Evolutionary conservation across 768 basidiomycete genomes (phyloP), one percentile per base, ranked within the genome.

Genomic region (Kwoniella europaea): DNA sequence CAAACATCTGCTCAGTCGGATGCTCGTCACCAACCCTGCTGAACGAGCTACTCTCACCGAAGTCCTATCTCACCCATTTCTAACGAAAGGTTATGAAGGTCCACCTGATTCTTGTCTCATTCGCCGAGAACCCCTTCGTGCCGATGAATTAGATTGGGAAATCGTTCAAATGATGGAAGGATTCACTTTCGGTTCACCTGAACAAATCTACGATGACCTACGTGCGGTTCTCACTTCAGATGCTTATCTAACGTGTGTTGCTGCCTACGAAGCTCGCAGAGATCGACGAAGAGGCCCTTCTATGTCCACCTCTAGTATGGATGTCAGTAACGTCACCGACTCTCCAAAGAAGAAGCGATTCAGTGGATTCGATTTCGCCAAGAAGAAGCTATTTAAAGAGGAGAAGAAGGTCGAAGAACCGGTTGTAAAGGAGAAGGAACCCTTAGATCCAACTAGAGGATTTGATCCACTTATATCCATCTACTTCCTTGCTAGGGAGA

Each of bases 381-480:
- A 91, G 78, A 98, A 95, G 84, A 98, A 95, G 84, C 84, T 98
- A 57, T 94, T 94, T 84, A 79, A 75, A 62, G 78, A 79, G 66
- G 78, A 79, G 50, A 82, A 82, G 61, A 79, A 76, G 60, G 74
- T 68, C 2, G 79, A 80, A 29, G 78, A 77, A 67, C 69, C 68
- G 43, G 61, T 65, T n/a, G 63, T 67, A 44, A 72, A 74, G 44
- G 79, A 77, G 62, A 74, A 70, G 61, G 85, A 86, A 57, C 76
- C 75, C 10, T 86, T 72, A 29, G 96, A 99, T 79, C 95, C 96
- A 4, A 96, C 93, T 15, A 86, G 88, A 65, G 97, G 94, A 1
- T 99, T 93, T 86, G 94, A 98, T 82, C 95, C 94, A 0, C 87
- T 99, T 29, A 88, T 98, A 57, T 93, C 94, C 41, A 98, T 99